Conservation (phyloP, 345 rosid genomes). For the Gossypium ekmanianum region DNA sequence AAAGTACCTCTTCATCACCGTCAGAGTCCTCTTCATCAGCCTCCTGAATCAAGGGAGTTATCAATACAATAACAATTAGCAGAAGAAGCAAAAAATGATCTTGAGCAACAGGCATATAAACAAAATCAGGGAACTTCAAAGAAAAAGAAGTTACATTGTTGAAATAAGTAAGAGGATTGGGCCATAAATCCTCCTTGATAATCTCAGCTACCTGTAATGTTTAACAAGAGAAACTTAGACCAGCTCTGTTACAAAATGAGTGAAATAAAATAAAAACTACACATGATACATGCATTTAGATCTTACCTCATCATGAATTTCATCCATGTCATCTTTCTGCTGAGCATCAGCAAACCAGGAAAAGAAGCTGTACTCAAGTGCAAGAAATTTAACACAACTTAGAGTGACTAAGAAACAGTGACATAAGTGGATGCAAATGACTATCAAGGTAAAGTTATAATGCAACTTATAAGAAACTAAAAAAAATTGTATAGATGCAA, state of each 20-base stretch:
- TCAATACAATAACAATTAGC: not conserved
- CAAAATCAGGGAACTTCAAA: not conserved
- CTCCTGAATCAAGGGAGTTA: slow-evolving; percentile 37
- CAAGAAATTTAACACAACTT: not conserved
- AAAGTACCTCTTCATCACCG: slow-evolving; percentile 57
- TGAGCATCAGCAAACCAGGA: not conserved
- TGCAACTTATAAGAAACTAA: not conserved
- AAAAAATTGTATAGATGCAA: not conserved
- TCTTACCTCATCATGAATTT: not conserved
- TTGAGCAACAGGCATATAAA: not conserved
- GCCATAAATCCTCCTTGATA: slow-evolving; percentile 8
- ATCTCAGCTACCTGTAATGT: slow-evolving; percentile 41
- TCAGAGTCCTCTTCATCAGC: slow-evolving; percentile 33
- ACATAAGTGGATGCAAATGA: not conserved
- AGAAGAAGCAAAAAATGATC: slow-evolving; percentile 2
- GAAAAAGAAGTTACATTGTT: not conserved
- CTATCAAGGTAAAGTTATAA: not conserved
- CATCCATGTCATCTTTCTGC: not conserved
- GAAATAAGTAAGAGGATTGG: slow-evolving; percentile 2
- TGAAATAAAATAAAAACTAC: not conserved
- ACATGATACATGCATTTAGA: not conserved
- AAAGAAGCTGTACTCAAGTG: not conserved
- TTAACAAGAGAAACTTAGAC: not conserved
- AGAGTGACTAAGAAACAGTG: not conserved
- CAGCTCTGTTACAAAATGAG: slow-evolving; percentile 7